A percentile compares a stretch with the other conserved stretches of the same genome.
Conservation (phyloP, 495 filamentous ascomycete genomes). For the Talaromyces proteolyticus region DNA sequence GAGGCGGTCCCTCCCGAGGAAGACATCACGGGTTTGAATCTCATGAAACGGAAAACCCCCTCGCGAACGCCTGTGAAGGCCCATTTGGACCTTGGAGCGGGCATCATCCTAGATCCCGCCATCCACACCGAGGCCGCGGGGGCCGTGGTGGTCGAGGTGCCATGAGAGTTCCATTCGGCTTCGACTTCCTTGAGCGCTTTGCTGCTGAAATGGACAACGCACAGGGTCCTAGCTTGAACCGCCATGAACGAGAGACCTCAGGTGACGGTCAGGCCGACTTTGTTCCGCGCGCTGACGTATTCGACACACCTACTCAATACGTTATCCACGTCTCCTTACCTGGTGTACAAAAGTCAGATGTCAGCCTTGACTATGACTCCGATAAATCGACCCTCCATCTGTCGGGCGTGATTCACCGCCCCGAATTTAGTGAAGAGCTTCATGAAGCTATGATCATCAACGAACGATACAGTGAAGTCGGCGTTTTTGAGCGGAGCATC, state of each 20-base stretch:
- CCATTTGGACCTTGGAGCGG: no score
- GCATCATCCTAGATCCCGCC: background rate
- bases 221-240: no score
- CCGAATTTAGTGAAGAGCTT: slow-evolving; percentile 62
- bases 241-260: no score
- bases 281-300: slow-evolving; percentile 62
- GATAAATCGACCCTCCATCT: slow-evolving; percentile 59
- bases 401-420: slow-evolving; percentile 64
- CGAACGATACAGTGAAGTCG: slow-evolving; percentile 56
- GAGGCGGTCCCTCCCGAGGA: no score
- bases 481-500: slow-evolving; percentile 67
- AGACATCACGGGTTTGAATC: no score
- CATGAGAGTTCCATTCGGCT: background rate
- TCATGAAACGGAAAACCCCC: no score
- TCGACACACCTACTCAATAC: slow-evolving; percentile 57
- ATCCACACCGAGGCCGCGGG: background rate
- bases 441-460: slow-evolving; percentile 56
- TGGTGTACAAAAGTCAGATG: slow-evolving; percentile 71
- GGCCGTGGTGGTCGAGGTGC: background rate
- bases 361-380: slow-evolving; percentile 68
- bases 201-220: background rate
- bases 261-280: slow-evolving; percentile 40
- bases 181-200: background rate
- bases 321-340: slow-evolving; percentile 68
- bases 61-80: no score